Percentiles rank a stretch among this genome's conserved stretches.
These are phyloP conservation scores for Hypoxylon perforatum DNA, from an alignment of 495 filamentous ascomycete genomes.

Conservation along the genomic window DNA sequence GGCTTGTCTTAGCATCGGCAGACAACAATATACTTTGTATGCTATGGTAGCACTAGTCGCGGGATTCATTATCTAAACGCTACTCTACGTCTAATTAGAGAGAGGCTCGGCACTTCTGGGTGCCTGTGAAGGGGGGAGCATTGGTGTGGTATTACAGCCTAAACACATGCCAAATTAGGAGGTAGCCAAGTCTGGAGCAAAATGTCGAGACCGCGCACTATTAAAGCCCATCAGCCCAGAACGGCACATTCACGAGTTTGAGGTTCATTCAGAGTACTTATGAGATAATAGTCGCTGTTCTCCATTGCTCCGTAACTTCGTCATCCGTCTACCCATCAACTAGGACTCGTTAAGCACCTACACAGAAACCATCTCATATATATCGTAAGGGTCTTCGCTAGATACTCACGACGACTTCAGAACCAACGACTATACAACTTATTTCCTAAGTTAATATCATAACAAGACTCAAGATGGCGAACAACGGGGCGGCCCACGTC, in stretches of 20 bases:
- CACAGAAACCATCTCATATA: neutral
- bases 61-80: constrained; percentile 29
- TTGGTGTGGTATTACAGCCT: constrained; percentile 18
- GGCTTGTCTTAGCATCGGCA: constrained; percentile 41
- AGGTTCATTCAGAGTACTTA: constrained; percentile 1
- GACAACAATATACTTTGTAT: constrained; percentile 13
- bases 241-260: neutral
- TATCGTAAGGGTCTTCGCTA: neutral
- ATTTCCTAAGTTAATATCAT: too few species aligned
- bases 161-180: constrained; percentile 15
- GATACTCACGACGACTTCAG: too few species aligned
- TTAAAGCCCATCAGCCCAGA: constrained; percentile 28
- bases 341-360: neutral
- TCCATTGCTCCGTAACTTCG: too few species aligned
- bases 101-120: constrained; percentile 26
- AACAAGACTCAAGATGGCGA: constrained; percentile 33
- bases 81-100: constrained; percentile 15
- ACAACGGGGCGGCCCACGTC: constrained; percentile 2
- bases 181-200: constrained; percentile 11
- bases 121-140: constrained; percentile 1
- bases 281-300: neutral
- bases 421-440: too few species aligned
- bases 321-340: too few species aligned
- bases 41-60: constrained; percentile 10
- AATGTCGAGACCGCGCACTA: constrained; percentile 8